Base-by-base conservation (phyloP, 139 green algal species). In the Haematococcus lacustris region DNA sequence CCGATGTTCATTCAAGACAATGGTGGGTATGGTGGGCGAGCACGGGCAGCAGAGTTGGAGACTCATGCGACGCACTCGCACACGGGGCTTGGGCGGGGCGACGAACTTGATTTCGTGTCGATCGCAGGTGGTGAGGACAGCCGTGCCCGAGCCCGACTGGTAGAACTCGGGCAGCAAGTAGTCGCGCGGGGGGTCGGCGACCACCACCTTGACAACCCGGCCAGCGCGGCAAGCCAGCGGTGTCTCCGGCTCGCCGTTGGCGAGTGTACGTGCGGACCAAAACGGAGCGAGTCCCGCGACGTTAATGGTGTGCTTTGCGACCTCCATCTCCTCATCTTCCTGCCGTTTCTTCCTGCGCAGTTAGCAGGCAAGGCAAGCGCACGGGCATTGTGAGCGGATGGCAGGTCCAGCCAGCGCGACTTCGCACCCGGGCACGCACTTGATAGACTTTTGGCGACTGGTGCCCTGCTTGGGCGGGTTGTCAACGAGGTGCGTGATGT, bases 31-130 rank as follows among this genome's bases (percentile, higher is more conserved):
- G n/a, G n/a, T n/a, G n/a, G n/a, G n/a, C n/a, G n/a, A n/a, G n/a
- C n/a, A n/a, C n/a, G n/a, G n/a, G n/a, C n/a, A n/a, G n/a, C n/a
- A n/a, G n/a, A n/a, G n/a, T n/a, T n/a, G n/a, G n/a, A n/a, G n/a
- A n/a, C n/a, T n/a, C n/a, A n/a, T n/a, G n/a, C n/a, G n/a, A n/a
- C n/a, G n/a, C n/a, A n/a, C n/a, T n/a, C n/a, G n/a, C n/a, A n/a
- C 4, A 38, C 28, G 41, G 5, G 78, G 78, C 70, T 71, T 73
- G 33, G 57, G 50, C 39, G 78, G 78, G 41, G 51, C 65, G 53
- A 73, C 64, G 57, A 83, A 83, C 59, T 67, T 76, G 33, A 79
- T 13, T 26, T 41, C 66, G 30, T 83, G 78, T 32, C 38, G 39
- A 50, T 77, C 60, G 43, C 62, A 68, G 26, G 73, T 77, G 28